Evolutionary conservation across 176 grass and related monocot species (phyloP), one percentile per base, ranked within the genome.

Genomic region (Aegilops speltoides): DNA sequence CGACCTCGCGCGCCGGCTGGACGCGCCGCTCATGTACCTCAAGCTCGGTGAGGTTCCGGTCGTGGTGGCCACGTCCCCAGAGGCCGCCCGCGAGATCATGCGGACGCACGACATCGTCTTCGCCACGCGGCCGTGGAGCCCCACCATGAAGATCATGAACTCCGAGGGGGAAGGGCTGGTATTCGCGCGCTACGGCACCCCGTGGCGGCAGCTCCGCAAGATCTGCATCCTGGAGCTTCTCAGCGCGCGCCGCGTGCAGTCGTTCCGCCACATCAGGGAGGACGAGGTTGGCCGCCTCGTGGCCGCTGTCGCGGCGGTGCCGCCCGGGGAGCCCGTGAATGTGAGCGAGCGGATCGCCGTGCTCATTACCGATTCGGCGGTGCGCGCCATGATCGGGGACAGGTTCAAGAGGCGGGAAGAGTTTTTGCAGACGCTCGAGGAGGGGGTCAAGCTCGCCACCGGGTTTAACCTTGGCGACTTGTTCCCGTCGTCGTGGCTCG

Each of bases 21-120:
- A 37, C 52, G 37, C 79, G 28, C 83, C 88, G 45, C 83, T 89
- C 83, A 82, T 89, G 71, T 86, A 86, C 83, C 83, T 89, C 48
- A 20, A 24, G 83, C 83, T 89, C 83, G 88, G 87, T 4, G 83
- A 89, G 83, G 48, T 89, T 0, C 83, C 83, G 3, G 25, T 69
- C 2, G 62, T 89, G 4, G 83, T 86, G 22, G 88, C 71, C 16
- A 36, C 88, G 11, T 86, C 88, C 0, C 78, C 20, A 0, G 78
- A 63, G 14, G 62, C 83, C 36, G 83, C 88, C 9, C 62, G 78
- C 3, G 78, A 89, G 71, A 50, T 89, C 26, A 60, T 82, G 48
- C 36, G 48, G 0, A 48, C 78, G 11, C 37, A 86, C 70, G 83
- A 90, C 71, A 50, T 13, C 37, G 2, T 31, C 19, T 82, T 90